Evolutionary conservation across 2,329 filamentous ascomycete genomes (phyloP).

Genomic region (Penicillium sp.): DNA sequence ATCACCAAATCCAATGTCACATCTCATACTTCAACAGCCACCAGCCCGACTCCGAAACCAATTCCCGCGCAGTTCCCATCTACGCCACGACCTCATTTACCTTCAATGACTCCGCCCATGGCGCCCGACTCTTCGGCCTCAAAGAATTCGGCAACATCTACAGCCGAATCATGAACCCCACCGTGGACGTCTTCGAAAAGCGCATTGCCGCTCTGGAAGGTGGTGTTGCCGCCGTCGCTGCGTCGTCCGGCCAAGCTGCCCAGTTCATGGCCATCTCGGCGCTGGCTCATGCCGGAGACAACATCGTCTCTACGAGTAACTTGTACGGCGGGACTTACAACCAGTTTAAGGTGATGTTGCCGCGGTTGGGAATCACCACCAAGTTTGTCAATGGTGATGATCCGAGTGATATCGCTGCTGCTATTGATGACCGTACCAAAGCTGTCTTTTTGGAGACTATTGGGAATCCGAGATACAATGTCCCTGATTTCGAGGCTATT

Average conservation of each 20-base stretch:
- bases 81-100: conserved; percentile 90
- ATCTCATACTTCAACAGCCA: conserved; percentile 54
- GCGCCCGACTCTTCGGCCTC: conserved; percentile 88
- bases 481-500: conserved; percentile 86
- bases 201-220: conserved; percentile 93
- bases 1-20: conserved; percentile 2
- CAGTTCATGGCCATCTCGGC: conserved; percentile 86
- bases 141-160: conserved; percentile 98
- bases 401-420: conserved; percentile 69
- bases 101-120: conserved; percentile 96
- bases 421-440: conserved; percentile 91
- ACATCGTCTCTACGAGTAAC: conserved; percentile 86
- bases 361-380: conserved; percentile 78
- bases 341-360: conserved; percentile 87
- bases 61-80: conserved; percentile 87
- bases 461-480: conserved; percentile 88
- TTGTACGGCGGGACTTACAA: conserved; percentile 96
- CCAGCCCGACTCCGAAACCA: conserved; percentile 72
- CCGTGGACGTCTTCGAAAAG: conserved; percentile 94
- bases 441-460: conserved; percentile 88
- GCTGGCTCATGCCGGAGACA: conserved; percentile 83
- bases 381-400: conserved; percentile 83
- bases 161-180: conserved; percentile 94
- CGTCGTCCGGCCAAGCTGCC: conserved; percentile 80
- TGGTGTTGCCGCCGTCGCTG: conserved; percentile 77